Evolutionary conservation across 176 grass and related monocot genomes (phyloP).

Genomic region (Musa beccarii): DNA sequence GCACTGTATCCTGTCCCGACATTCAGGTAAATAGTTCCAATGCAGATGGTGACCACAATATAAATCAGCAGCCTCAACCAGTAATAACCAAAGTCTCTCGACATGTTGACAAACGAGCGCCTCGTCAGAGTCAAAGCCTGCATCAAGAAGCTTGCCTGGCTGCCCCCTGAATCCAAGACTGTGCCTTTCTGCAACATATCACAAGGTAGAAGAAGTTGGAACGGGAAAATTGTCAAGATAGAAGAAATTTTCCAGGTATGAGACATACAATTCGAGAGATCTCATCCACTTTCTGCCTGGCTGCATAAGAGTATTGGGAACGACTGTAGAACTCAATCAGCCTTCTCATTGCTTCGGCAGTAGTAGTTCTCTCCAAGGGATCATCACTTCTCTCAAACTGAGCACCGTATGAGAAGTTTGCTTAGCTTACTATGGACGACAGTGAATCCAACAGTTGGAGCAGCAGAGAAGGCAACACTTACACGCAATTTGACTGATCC

Average conservation of each 20-base stretch:
- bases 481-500: slow-evolving; percentile 81
- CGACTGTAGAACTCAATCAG: slow-evolving; percentile 57
- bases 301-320: slow-evolving; percentile 50
- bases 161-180: slow-evolving; percentile 70
- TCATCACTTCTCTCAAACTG: slow-evolving; percentile 80
- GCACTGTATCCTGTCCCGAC: slow-evolving; percentile 85
- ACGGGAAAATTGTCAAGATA: too few species aligned
- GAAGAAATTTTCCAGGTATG: not conserved
- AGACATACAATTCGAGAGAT: slow-evolving; percentile 70
- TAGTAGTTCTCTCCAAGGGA: slow-evolving; percentile 60
- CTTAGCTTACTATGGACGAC: not conserved
- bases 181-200: slow-evolving; percentile 72
- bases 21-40: slow-evolving; percentile 91
- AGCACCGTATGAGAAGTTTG: not conserved
- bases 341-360: slow-evolving; percentile 65
- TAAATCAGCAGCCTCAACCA: slow-evolving; percentile 96
- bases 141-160: slow-evolving; percentile 88
- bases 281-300: slow-evolving; percentile 66
- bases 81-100: slow-evolving; percentile 94
- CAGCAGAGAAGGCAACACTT: slow-evolving; percentile 5
- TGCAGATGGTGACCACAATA: slow-evolving; percentile 86
- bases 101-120: slow-evolving; percentile 90
- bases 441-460: not conserved
- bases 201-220: too few species aligned
- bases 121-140: slow-evolving; percentile 60